Base-by-base conservation (phyloP, 1,284 basidiomycete species). In the Naganishia albida region DNA sequence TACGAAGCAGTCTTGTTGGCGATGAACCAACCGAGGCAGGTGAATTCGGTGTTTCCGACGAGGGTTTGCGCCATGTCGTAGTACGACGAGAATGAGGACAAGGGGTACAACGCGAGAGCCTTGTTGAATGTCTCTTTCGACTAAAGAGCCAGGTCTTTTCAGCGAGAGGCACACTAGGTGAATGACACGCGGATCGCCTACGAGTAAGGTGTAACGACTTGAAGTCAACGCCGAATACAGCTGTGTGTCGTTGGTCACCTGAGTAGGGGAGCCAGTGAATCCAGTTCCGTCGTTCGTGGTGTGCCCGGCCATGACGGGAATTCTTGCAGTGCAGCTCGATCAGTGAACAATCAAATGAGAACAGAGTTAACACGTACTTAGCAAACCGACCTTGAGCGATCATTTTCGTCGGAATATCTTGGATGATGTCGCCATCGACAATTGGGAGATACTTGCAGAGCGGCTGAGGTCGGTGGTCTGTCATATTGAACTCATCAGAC, bases 401-500 rank as follows among this genome's bases (percentile, higher is more conserved):
- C 20, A 64, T 55, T 12, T 63, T 57, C 16, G 56, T 65, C 1
- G 70, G 70, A 20, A 66, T 63, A 34, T 69, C 62, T 38, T 55
- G 57, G 44, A 70, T 67, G 12, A 63, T 48, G 12, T 59, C 34
- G 25, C 70, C 70, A 43, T 70, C 70, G 15, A 70, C 46, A 23
- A 68, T 60, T 3, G 70, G 70, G 3, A 70, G 64, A 26, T 68
- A 70, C 46, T 69, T 69, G 63, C 69, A 70, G 1, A 62, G 40
- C 12, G 69, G 64, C 43, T 70, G 67, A 38, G 67, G 67, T 13
- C 64, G 64, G 26, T 65, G 60, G 44, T 63, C 62, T 67, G 40
- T 34, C 34, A 34, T 34, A 6, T 34, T 10, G 15, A 18, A n/a
- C 0, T 10, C 12, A 34, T 63, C 15, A 63, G 49, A 16, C 15